Percentiles rank a stretch among this genome's conserved stretches.
Evolutionary conservation across 495 filamentous ascomycete genomes (phyloP).

Genomic region (Filosporella fistucella): DNA sequence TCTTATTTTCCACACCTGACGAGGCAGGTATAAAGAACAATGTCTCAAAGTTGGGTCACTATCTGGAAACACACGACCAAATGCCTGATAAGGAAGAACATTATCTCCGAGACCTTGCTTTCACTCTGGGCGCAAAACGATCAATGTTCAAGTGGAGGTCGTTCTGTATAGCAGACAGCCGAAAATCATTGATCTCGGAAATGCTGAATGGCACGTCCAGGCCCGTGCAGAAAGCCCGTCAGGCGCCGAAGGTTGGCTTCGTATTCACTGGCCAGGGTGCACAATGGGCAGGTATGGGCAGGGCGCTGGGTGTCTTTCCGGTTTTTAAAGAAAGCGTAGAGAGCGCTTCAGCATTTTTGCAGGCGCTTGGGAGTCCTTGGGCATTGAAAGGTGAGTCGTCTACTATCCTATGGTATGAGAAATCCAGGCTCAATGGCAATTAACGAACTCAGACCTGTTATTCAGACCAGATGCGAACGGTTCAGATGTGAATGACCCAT

Average conservation of each 20-base stretch:
- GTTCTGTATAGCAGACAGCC: not conserved
- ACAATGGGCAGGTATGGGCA: slow-evolving; percentile 55
- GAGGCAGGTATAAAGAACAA: too few relatives aligned
- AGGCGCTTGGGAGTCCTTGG: not conserved
- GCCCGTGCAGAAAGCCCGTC: not conserved
- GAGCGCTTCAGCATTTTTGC: not conserved
- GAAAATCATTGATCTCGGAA: too few relatives aligned
- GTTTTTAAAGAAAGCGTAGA: not conserved
- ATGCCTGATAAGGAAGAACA: too few relatives aligned
- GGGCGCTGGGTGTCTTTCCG: slow-evolving; percentile 35
- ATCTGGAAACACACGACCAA: too few relatives aligned
- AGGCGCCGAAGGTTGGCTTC: slow-evolving; percentile 4
- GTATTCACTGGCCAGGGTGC: slow-evolving; percentile 25
- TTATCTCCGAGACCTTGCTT: not conserved
- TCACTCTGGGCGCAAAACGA: slow-evolving; percentile 34
- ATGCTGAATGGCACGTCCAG: too few relatives aligned
- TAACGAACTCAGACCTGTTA: too few relatives aligned
- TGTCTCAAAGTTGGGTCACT: too few relatives aligned
- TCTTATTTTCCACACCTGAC: too few relatives aligned
- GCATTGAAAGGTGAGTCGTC: slow-evolving; percentile 10
- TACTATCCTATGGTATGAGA: too few relatives aligned
- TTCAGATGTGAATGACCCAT: not conserved
- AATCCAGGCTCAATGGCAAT: too few relatives aligned
- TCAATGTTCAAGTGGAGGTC: slow-evolving; percentile 29
- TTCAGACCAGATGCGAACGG: too few relatives aligned